Conservation (phyloP, 495 filamentous ascomycete species). For the Xylaria telfairii region DNA sequence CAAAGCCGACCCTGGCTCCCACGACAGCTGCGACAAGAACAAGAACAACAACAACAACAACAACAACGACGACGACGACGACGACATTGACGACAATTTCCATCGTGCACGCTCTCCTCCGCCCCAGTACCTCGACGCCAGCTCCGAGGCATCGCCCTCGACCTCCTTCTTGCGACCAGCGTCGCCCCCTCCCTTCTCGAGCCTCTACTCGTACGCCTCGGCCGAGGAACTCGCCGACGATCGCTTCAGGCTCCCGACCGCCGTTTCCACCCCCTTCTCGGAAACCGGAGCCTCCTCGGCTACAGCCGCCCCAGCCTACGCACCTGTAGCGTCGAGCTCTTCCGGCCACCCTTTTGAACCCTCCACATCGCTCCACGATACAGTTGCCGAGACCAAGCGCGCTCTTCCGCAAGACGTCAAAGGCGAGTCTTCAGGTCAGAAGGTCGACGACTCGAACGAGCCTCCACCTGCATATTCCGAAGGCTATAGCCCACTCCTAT, state of each 20-base stretch:
- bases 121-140: slow-evolving; percentile 59
- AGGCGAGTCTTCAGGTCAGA: slow-evolving; percentile 64
- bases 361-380: slow-evolving; percentile 50
- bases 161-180: slow-evolving; percentile 41
- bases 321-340: slow-evolving; percentile 54
- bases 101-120: slow-evolving; percentile 58
- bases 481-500: slow-evolving; percentile 87
- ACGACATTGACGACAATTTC: slow-evolving; percentile 55
- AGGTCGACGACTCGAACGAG: slow-evolving; percentile 79
- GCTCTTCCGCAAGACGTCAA: slow-evolving; percentile 81
- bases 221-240: slow-evolving; percentile 41
- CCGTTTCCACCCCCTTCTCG: slow-evolving; percentile 57
- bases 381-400: slow-evolving; percentile 82
- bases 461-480: slow-evolving; percentile 96
- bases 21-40: slow-evolving; percentile 26
- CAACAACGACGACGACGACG: slow-evolving; percentile 33
- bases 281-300: slow-evolving; percentile 62
- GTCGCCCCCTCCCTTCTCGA: slow-evolving; percentile 53
- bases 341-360: slow-evolving; percentile 44
- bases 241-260: slow-evolving; percentile 43
- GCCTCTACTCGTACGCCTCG: slow-evolving; percentile 53
- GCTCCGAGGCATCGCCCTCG: slow-evolving; percentile 68
- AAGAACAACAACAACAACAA: slow-evolving; percentile 39
- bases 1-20: slow-evolving; percentile 24
- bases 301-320: slow-evolving; percentile 65